Conservation (phyloP, 768 basidiomycete genomes). For the Auricularia auricula-judae region DNA sequence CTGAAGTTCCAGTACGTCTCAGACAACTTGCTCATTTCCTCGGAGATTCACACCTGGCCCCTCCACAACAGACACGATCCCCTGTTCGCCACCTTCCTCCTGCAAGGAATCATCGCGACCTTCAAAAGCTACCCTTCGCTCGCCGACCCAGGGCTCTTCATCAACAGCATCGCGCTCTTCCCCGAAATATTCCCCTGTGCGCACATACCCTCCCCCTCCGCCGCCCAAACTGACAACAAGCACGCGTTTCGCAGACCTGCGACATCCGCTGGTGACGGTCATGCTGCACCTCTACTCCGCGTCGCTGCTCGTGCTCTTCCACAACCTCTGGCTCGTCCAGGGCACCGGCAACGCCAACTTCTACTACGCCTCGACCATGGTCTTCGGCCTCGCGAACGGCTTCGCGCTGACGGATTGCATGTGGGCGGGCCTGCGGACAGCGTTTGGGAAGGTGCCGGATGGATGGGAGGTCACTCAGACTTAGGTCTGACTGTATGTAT, state of each 20-base stretch:
- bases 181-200: conserved; percentile 75
- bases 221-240: not conserved
- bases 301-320: conserved; percentile 81
- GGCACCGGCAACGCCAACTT: conserved; percentile 98
- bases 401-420: conserved; percentile 73
- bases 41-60: not conserved
- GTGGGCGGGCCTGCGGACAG: conserved; percentile 72
- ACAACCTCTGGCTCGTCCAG: conserved; percentile 81
- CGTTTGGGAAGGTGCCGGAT: conserved; percentile 46
- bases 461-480: conserved; percentile 45
- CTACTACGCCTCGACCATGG: conserved; percentile 91
- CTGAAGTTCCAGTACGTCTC: conserved; percentile 70
- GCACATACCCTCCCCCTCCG: conserved; percentile 18
- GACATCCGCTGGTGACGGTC: conserved; percentile 73
- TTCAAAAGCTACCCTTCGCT: conserved; percentile 92
- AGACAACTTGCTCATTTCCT: not conserved
- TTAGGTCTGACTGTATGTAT: not conserved
- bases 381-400: conserved; percentile 82
- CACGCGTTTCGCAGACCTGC: conserved; percentile 47
- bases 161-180: conserved; percentile 70
- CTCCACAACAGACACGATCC: conserved; percentile 57
- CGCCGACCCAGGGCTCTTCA: conserved; percentile 78
- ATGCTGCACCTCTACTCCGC: conserved; percentile 77
- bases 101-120: conserved; percentile 64
- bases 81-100: conserved; percentile 64